Base-by-base conservation (phyloP, 805 yeast genomes). In the Soucietia sequanensis region DNA sequence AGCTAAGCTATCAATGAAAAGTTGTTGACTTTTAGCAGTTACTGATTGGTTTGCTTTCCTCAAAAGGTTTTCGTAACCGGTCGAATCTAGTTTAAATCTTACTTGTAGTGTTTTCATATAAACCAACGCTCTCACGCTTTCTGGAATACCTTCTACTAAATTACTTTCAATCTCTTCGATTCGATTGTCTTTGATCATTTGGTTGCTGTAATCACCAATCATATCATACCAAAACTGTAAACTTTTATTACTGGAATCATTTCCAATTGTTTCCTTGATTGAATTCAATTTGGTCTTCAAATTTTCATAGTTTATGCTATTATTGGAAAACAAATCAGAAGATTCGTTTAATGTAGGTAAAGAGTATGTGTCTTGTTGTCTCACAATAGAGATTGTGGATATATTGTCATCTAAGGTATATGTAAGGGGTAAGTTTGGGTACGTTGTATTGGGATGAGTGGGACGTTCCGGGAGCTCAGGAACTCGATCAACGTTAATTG, bases 81-180 rank as follows among this genome's bases (percentile, higher is more conserved):
- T 54, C 15, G 34, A 39, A 28, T 54, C 63, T 28, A 65, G 41
- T 22, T 45, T 50, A 39, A 55, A 47, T 32, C 54, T 49, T 2
- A 65, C 53, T 34, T 59, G 60, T 31, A 66, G 46, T 4, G 52
- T 48, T 35, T 58, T 61, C 30, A 60, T 45, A 35, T 68, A 68
- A 1, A 62, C 55, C n/a, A 53, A 36, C 4, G 57, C 47, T 27
- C 71, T 47, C 29, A 59, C 43, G 2, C 46, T 41, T 2, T 24
- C 42, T 1, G 72, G 69, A 4, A 68, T 54, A 0, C 70, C 70
- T 4, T 35, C 23, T 1, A 47, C 21, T 13, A 67, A 30, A 7
- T 53, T 45, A 4, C 29, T 17, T 35, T 61, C 66, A 19, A 62
- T 38, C 6, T 37, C 35, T 1, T 38, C 13, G 15, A 34, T 28